Percentiles rank a stretch among this genome's conserved stretches.
Conservation (phyloP, 1,284 basidiomycete species). For the Sanghuangporus weigelae region DNA sequence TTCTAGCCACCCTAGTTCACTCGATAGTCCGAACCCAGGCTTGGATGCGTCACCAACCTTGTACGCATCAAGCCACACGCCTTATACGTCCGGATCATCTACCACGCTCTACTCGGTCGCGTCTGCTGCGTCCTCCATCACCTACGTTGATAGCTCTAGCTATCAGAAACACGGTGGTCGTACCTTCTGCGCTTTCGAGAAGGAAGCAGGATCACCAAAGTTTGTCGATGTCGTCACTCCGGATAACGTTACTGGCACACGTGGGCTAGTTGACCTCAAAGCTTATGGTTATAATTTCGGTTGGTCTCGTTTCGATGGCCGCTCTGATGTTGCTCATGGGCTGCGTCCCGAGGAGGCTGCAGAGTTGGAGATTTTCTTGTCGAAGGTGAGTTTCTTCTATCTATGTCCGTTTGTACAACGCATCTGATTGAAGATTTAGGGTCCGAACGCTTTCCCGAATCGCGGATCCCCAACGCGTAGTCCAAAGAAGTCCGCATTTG, state of each 20-base stretch:
- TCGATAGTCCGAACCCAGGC: neutral
- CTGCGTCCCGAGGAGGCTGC: constrained; percentile 6
- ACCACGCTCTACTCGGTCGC: neutral
- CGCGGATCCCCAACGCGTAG: neutral
- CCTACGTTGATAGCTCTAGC: neutral
- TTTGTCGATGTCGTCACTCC: neutral
- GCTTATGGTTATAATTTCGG: constrained; percentile 3
- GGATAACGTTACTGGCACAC: constrained; percentile 2
- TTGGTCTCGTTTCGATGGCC: neutral
- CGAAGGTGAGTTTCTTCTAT: neutral
- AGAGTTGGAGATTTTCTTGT: neutral
- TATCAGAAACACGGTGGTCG: neutral
- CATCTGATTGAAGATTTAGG: neutral
- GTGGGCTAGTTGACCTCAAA: neutral
- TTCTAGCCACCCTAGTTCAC: neutral
- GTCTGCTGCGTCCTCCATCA: neutral
- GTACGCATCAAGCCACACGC: neutral
- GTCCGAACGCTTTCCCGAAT: neutral
- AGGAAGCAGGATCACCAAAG: neutral
- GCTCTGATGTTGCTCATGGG: neutral
- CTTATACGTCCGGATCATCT: neutral
- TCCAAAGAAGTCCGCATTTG: neutral
- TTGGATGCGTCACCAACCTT: neutral
- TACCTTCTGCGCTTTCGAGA: neutral
- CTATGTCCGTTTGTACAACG: neutral